These are phyloP conservation scores for Anaeromyces robustus DNA, from an alignment of 192 early-diverging fungal species.

Conservation along the genomic window DNA sequence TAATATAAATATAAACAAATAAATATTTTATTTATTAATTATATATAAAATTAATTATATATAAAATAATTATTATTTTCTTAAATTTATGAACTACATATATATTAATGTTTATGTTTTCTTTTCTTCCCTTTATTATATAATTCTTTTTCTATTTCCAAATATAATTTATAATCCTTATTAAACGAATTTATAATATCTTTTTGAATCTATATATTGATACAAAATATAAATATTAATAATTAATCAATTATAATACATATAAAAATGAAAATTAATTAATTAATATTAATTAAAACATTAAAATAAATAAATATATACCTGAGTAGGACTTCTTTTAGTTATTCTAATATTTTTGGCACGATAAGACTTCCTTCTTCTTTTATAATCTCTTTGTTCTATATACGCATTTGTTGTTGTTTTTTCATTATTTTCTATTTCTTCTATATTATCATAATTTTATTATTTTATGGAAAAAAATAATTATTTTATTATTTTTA, in stretches of 20 bases:
- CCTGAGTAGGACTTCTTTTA: neutral
- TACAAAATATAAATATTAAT: no score
- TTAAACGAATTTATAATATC: neutral
- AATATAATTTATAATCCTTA: neutral
- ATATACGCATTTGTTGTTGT: neutral
- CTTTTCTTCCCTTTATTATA: neutral
- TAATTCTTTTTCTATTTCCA: neutral
- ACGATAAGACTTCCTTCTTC: neutral
- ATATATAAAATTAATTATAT: no score
- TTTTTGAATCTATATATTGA: neutral
- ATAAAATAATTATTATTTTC: no score
- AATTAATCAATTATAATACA: no score
- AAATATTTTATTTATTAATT: no score
- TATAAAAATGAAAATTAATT: no score
- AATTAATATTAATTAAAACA: no score
- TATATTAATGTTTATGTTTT: neutral
- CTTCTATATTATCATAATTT: neutral
- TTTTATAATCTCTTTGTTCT: neutral
- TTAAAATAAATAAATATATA: no score
- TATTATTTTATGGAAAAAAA: no score
- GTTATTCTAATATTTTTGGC: neutral
- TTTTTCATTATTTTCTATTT: neutral
- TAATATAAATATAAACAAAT: no score
- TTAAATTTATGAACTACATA: no score
- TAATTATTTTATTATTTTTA: no score